A percentile compares a stretch with the other conserved stretches of the same genome.
These are phyloP conservation scores for Geotrichum bryndzae DNA, from an alignment of 1,139 yeast genomes.

Conservation along the genomic window DNA sequence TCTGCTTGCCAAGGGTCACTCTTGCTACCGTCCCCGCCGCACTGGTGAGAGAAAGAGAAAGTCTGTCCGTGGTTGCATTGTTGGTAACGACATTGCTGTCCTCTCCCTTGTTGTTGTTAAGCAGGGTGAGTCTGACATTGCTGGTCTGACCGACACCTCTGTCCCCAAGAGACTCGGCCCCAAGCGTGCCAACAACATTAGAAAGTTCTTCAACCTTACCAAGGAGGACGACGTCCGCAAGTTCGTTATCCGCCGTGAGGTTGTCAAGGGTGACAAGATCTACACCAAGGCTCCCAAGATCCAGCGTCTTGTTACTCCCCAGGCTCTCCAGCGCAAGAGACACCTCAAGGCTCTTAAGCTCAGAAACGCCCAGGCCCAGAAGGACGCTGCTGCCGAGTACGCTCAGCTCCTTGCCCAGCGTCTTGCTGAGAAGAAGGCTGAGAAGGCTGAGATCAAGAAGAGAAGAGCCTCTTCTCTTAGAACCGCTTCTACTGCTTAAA, in stretches of 20 bases:
- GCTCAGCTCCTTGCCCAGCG: slow-evolving; percentile 98
- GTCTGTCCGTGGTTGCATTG: slow-evolving; percentile 99
- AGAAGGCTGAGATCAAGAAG: slow-evolving; percentile 96
- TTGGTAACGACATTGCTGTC: slow-evolving; percentile 94
- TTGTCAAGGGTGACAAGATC: slow-evolving; percentile 95
- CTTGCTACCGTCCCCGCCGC: slow-evolving; percentile 99
- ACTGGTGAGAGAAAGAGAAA: slow-evolving; percentile 99
- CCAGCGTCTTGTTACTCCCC: slow-evolving; percentile 99
- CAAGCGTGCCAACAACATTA: slow-evolving; percentile 99
- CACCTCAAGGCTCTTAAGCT: slow-evolving; percentile 89
- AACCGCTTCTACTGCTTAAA: slow-evolving; percentile 34
- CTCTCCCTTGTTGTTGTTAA: slow-evolving; percentile 88
- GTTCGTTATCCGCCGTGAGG: slow-evolving; percentile 97
- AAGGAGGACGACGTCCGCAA: slow-evolving; percentile 94
- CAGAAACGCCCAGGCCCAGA: slow-evolving; percentile 96
- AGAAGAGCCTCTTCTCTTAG: slow-evolving; percentile 99
- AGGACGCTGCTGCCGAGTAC: slow-evolving; percentile 99
- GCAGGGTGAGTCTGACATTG: slow-evolving; percentile 95
- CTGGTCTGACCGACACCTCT: slow-evolving; percentile 90
- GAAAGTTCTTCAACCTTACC: slow-evolving; percentile 98
- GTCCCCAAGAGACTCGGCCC: slow-evolving; percentile 99
- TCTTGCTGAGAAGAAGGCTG: slow-evolving; percentile 95
- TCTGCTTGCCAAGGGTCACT: slow-evolving; percentile 87
- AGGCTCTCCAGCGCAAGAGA: slow-evolving; percentile 98
- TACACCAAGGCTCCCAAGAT: slow-evolving; percentile 99